Base-by-base conservation (phyloP, 352 stramenopile species). In the Pseudoperonospora humuli region DNA sequence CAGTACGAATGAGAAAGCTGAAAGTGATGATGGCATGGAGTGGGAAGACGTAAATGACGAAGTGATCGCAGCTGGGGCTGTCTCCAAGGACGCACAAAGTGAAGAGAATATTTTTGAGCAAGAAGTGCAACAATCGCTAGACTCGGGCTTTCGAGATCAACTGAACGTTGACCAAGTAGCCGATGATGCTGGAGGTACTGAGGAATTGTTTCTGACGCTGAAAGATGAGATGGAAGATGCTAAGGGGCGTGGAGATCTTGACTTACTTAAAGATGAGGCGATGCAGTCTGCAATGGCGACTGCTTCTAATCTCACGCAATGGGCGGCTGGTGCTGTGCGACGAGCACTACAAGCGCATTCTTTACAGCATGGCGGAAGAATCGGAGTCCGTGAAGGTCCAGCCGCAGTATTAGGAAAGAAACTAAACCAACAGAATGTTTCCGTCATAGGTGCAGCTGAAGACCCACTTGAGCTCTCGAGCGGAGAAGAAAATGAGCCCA, bases 291-390 rank as follows among this genome's bases (percentile, higher is more conserved):
- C 75, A 2, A 82, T 93, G 43, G 58, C 51, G 3, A 93, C 80
- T 9, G 80, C 80, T n/a, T 87, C 80, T 0, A 93, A 93, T 40
- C 62, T 93, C 11, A 93, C 80, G 64, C 80, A 93, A 75, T 93
- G 80, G 80, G 77, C 80, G 35, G 80, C 78, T 33, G 80, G 80
- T 35, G 80, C 80, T 27, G 77, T 93, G 0, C 64, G 77, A 35
- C 65, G 76, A 39, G 80, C 80, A 31, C 47, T 88, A 24, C 67
- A 76, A 50, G 57, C 84, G 21, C 79, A 93, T 45, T 72, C 67
- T 19, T 50, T 61, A 27, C 64, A 71, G n/a, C 56, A 75, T 47
- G 59, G 57, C 31, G 43, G 40, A 31, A 47, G 26, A 23, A 14
- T 47, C 36, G 39, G 23, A 19, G 24, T 26, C 45, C 17, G 41